These are phyloP conservation scores for Boechera stricta DNA, from an alignment of 345 rosid genomes.

Conservation along the genomic window DNA sequence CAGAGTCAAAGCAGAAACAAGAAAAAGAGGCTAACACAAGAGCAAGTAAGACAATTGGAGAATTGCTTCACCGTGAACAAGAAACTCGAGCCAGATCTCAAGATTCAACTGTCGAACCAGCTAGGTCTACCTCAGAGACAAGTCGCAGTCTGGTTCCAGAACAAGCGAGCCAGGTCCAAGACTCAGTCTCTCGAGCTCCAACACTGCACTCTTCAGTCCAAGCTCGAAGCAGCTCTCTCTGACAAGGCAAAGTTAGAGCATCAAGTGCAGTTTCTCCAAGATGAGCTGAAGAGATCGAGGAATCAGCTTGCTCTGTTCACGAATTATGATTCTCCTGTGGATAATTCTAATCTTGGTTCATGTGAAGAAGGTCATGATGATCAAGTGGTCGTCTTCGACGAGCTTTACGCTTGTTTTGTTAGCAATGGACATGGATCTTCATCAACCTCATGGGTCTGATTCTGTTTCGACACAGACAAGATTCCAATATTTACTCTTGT, in stretches of 20 bases:
- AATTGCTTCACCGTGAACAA: constrained; percentile 67
- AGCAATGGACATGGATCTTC: constrained; percentile 56
- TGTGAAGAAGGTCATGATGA: constrained; percentile 44
- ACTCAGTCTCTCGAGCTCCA: constrained; percentile 79
- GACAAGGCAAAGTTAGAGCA: constrained; percentile 68
- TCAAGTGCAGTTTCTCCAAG: constrained; percentile 67
- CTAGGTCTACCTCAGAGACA: constrained; percentile 78
- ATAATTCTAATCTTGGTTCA: constrained; percentile 45
- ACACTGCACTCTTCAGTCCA: constrained; percentile 55
- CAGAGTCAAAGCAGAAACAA: constrained; percentile 37
- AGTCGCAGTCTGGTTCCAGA: constrained; percentile 94
- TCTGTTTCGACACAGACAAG: constrained; percentile 24
- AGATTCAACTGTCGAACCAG: constrained; percentile 68
- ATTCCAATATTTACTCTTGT: constrained; percentile 6
- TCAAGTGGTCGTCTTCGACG: constrained; percentile 61
- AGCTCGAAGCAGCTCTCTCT: constrained; percentile 58
- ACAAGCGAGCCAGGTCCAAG: constrained; percentile 91
- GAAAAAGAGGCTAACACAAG: constrained; percentile 72
- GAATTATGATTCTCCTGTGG: constrained; percentile 39
- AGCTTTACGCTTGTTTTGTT: constrained; percentile 71
- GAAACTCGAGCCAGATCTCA: constrained; percentile 77
- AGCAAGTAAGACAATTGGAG: constrained; percentile 75
- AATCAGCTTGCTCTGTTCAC: constrained; percentile 50
- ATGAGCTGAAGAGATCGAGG: constrained; percentile 62
- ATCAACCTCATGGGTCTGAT: constrained; percentile 50